Percentiles rank a stretch among this genome's conserved stretches.
These are phyloP conservation scores for Elsinoe australis DNA, from an alignment of 2,329 filamentous ascomycete genomes.

Conservation along the genomic window DNA sequence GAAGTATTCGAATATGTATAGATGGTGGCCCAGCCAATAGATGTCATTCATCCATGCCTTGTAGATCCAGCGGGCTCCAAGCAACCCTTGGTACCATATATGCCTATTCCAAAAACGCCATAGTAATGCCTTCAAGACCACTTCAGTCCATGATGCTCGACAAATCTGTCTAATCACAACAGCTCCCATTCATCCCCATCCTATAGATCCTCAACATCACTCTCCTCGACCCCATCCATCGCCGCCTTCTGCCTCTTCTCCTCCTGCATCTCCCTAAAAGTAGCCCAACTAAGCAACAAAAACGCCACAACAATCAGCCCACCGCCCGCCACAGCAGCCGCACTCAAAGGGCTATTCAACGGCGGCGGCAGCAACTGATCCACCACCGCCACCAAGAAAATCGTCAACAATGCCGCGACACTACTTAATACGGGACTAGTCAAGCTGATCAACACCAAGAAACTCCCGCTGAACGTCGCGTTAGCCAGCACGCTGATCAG, in stretches of 20 bases:
- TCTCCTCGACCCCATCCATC: conserved; percentile 35
- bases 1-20: too few species aligned
- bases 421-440: conserved; percentile 81
- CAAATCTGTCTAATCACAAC: not conserved
- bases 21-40: too few species aligned
- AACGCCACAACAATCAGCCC: conserved; percentile 83
- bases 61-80: too few species aligned
- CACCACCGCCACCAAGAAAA: conserved; percentile 88
- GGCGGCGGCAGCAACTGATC: conserved; percentile 72
- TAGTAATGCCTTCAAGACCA: too few species aligned
- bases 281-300: conserved; percentile 78
- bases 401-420: conserved; percentile 87
- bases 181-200: too few species aligned
- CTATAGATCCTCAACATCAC: conserved; percentile 41
- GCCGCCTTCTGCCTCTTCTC: conserved; percentile 56
- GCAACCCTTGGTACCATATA: too few species aligned
- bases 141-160: too few species aligned
- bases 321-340: conserved; percentile 73
- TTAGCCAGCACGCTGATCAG: conserved; percentile 76
- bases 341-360: conserved; percentile 62
- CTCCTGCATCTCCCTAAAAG: conserved; percentile 86
- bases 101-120: too few species aligned
- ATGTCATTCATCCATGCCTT: too few species aligned
- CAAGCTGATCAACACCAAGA: conserved; percentile 84
- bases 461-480: conserved; percentile 84